These are phyloP conservation scores for Amaranthus hypochondriacus DNA, from an alignment of 148 eudicot species.

Conservation along the genomic window DNA sequence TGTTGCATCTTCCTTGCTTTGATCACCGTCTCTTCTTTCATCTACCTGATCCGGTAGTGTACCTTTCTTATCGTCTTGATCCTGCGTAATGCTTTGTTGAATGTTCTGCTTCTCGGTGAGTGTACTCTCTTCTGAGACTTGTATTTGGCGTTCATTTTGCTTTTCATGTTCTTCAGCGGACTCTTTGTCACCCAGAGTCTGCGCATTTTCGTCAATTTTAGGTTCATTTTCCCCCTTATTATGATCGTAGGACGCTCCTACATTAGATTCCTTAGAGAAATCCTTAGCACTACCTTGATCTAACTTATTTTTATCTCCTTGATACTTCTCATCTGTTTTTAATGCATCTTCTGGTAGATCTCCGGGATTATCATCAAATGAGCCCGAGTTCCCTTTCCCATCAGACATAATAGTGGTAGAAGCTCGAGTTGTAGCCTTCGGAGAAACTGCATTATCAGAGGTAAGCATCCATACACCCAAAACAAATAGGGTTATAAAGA, in stretches of 20 bases:
- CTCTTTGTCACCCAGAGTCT: conserved; percentile 31
- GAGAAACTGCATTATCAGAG: conserved; percentile 21
- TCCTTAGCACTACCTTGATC: conserved; percentile 10
- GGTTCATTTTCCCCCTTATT: conserved; percentile 17
- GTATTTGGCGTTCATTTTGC: conserved; percentile 29
- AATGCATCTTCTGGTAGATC: conserved; percentile 54
- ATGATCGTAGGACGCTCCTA: conserved; percentile 22
- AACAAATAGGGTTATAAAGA: conserved; percentile 27
- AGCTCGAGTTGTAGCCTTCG: conserved; percentile 27
- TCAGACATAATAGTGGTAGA: conserved; percentile 16
- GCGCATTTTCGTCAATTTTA: conserved; percentile 23
- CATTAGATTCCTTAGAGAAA: conserved; percentile 19
- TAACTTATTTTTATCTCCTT: conserved; percentile 13
- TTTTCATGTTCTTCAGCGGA: conserved; percentile 30
- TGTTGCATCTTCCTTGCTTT: conserved; percentile 8
- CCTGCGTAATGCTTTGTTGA: conserved; percentile 16
- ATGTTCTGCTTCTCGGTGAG: conserved; percentile 35
- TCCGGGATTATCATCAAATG: conserved; percentile 58
- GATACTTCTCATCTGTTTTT: conserved; percentile 26
- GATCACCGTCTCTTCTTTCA: conserved; percentile 14
- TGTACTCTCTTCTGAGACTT: conserved; percentile 44
- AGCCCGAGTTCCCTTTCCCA: conserved; percentile 9
- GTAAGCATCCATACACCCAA: conserved; percentile 36
- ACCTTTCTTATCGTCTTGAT: conserved; percentile 17
- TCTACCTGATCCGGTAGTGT: conserved; percentile 20